Evolutionary conservation across 306 rosid species (phyloP), one percentile per base, ranked within the genome.

Genomic region (Gleditsia sinensis): DNA sequence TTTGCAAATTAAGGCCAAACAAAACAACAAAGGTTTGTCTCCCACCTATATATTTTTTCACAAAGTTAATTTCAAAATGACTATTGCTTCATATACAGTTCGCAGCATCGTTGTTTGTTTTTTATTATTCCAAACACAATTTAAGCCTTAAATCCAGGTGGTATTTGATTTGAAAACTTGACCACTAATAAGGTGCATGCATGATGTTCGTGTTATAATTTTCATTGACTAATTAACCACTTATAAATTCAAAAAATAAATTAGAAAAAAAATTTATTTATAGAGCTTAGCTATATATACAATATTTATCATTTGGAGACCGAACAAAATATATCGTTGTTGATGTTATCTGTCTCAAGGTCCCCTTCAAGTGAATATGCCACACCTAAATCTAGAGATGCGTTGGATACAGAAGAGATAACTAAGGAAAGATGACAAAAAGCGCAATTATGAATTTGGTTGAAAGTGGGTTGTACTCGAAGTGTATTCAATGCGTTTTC

Each of bases 381-480:
- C 56, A 87, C 56, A 87, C 80, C 87, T 77, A 87, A 87, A 74
- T 77, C 54, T 48, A 53, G 62, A 56, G 82, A 75, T 62, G 64
- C 77, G 59, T 69, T 75, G n/a, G 27, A 74, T 49, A 34, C 32
- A 42, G 67, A 33, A 58, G 45, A 58, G 70, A 78, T 80, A 34
- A 34, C 32, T 2, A 67, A 57, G 45, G 71, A 61, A 19, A 66
- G 17, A 53, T 57, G 78, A 63, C 56, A 68, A 34, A 68, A 67
- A 7, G 66, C 21, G 75, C 86, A 88, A 76, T 83, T 75, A 83
- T 85, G 72, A 66, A 69, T 66, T 65, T 77, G 37, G 88, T 80
- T 86, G 89, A 84, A 84, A 69, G 82, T 78, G 72, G 79, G 40
- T 62, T 70, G 42, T 65, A 74, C 72, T 82, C 83, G 59, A 77